Base-by-base conservation (phyloP, 2,329 filamentous ascomycete species). In the Pseudogymnoascus sp. region DNA sequence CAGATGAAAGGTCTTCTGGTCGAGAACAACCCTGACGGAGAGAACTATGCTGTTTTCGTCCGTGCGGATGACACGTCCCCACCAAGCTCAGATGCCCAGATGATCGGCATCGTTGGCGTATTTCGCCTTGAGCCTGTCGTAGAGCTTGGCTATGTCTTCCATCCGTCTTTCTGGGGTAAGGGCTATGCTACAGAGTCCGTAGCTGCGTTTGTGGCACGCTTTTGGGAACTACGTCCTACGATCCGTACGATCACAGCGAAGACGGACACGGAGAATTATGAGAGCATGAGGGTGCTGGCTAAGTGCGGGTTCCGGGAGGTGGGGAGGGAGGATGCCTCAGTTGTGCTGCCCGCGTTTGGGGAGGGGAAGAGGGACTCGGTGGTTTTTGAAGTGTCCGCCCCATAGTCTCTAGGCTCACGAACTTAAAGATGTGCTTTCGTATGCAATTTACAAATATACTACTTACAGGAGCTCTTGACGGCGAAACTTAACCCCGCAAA, bases 261-360 rank as follows among this genome's bases (percentile, higher is more conserved):
- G 62, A 70, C 69, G 33, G 70, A 72, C 58, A 64, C 41, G 4
- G 65, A 62, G 11, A 71, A 71, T 61, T 14, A 28, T 5, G 65
- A 64, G 23, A 72, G 69, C 42, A 66, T 64, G 16, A 67, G 65
- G 35, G 70, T 72, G 3, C 25, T 72, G 60, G 60, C 63, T 59
- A 72, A 71, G 52, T 68, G 69, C 65, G 69, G 69, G 5, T 72
- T 71, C 49, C 62, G 36, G 23, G 59, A 66, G 49, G 59, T 61
- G 30, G 39, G 61, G 61, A 55, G 25, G 36, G 23, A 38, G 23
- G 61, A 62, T 38, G 64, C 5, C 11, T 33, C 30, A 22, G 22
- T 30, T 11, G 45, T 52, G 45, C 12, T 52, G 25, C 45, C 25
- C n/a, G 25, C 45, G 14, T 8, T 52, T 19, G 25, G 25, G 45